phyloP scores from a whole-genome alignment of 1,284 basidiomycete genomes.

The Butyriboletus appendiculatus region DNA sequence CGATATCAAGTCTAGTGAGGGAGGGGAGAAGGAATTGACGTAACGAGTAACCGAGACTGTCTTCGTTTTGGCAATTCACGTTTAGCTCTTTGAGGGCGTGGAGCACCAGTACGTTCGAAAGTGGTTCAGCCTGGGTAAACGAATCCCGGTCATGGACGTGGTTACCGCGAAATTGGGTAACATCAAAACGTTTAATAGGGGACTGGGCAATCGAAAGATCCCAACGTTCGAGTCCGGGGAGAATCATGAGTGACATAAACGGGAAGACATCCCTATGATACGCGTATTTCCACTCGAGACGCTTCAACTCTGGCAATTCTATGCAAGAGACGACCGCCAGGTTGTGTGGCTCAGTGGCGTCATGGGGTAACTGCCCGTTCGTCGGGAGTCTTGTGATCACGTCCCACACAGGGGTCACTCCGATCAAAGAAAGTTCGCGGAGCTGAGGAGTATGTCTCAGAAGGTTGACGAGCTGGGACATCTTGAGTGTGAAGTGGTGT shows the following conservation, averaged over 20 bases:
- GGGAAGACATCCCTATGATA: constrained; percentile 34
- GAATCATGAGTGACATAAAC: constrained; percentile 32
- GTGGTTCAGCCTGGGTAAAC: constrained; percentile 25
- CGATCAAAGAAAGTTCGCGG: constrained; percentile 42
- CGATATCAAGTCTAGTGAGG: constrained; percentile 45
- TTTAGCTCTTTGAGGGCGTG: constrained; percentile 41
- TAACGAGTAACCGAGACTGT: constrained; percentile 39
- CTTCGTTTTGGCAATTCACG: constrained; percentile 42
- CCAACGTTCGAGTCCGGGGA: constrained; percentile 33
- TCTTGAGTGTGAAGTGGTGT: constrained; percentile 32
- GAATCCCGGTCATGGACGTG: constrained; percentile 30
- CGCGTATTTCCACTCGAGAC: constrained; percentile 32
- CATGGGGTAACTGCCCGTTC: constrained; percentile 16
- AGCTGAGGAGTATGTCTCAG: constrained; percentile 41
- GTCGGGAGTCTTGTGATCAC: constrained; percentile 14
- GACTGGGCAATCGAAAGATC: constrained; percentile 34
- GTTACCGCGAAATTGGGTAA: constrained; percentile 33
- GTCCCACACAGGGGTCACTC: constrained; percentile 45
- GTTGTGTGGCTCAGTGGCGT: constrained; percentile 4
- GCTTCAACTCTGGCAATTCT: constrained; percentile 28
- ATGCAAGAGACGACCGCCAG: constrained; percentile 17
- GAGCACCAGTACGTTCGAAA: constrained; percentile 34
- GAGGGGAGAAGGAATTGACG: constrained; percentile 45
- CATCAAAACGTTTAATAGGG: constrained; percentile 31
- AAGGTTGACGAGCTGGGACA: constrained; percentile 41